phyloP scores from a whole-genome alignment of 1,284 basidiomycete species.

The Lignosus rhinocerotis region DNA sequence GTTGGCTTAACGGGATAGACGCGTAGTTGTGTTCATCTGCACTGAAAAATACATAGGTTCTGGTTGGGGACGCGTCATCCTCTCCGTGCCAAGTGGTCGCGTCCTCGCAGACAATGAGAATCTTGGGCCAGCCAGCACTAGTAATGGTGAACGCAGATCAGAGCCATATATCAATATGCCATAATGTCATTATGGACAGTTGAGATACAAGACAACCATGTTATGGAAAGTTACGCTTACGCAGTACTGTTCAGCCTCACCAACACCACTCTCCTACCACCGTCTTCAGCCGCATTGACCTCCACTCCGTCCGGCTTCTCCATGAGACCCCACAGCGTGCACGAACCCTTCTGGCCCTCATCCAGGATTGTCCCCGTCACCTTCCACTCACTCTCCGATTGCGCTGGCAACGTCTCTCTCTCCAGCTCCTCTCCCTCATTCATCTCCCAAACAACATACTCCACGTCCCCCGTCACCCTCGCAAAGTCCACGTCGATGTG shows the following conservation, averaged over 20 bases:
- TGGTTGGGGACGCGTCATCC: neutral
- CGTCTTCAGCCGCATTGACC: too few species aligned
- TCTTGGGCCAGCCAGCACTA: too few species aligned
- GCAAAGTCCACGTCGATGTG: slow-evolving; percentile 39
- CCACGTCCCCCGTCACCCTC: neutral
- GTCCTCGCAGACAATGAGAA: too few species aligned
- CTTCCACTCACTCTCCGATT: neutral
- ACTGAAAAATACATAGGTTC: neutral
- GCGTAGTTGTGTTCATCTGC: too few species aligned
- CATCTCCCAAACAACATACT: neutral
- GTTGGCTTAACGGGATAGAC: neutral
- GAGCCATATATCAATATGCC: too few species aligned
- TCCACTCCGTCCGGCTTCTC: neutral
- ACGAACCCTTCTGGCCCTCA: neutral
- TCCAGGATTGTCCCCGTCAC: neutral
- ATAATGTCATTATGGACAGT: too few species aligned
- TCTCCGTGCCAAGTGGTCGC: too few species aligned
- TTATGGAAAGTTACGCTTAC: too few species aligned
- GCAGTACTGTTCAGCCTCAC: neutral
- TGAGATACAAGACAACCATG: too few species aligned
- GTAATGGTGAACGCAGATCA: too few species aligned
- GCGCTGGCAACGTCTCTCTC: neutral
- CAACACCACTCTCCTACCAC: neutral
- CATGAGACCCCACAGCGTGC: neutral
- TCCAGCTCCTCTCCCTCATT: neutral